Evolutionary conservation across 2,329 filamentous ascomycete genomes (phyloP), one percentile per base, ranked within the genome.

Genomic region (Teratosphaeria viscida): DNA sequence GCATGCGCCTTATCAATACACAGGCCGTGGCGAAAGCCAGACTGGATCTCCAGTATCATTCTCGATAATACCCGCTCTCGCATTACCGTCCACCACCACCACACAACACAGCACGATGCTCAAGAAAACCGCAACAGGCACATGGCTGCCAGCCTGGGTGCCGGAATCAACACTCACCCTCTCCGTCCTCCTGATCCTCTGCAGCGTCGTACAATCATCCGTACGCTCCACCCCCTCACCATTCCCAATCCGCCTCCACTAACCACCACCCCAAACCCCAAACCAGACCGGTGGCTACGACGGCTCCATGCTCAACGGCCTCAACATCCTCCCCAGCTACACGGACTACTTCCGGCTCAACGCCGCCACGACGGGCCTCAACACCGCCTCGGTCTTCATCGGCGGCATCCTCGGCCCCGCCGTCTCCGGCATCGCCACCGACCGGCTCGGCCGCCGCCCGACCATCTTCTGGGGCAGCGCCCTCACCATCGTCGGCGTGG

Each of bases 311-410:
- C 73, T 83, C 70, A 83, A 83, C 61, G 81, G 79, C 0, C 74
- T 85, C 27, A 81, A 83, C 60, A 83, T 85, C 60, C 67, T 85
- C 16, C 80, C 81, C 0, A 78, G 76, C 0, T 85, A 84, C 66
- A 78, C 75, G 0, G 74, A 81, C 43, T 84, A 84, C 67, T 84
- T 85, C 70, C 64, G 76, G 3, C 76, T 84, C 7, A 82, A 71
- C n/a, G 68, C 78, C 0, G 77, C 78, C 0, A 82, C 81, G 0
- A 79, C 75, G 0, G 80, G 78, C 3, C 73, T 85, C 16, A 82
- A 83, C 63, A 84, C 80, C 4, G 78, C 81, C 0, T 78, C 79
- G 1, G 76, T 79, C n/a, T 83, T 78, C 65, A 80, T 84, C 55
- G 81, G 81, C 11, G 75, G 76, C 35, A 72, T 76, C 34, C 57